phyloP scores from a whole-genome alignment of 805 yeast species.

The Jamesozyma hellenica region DNA sequence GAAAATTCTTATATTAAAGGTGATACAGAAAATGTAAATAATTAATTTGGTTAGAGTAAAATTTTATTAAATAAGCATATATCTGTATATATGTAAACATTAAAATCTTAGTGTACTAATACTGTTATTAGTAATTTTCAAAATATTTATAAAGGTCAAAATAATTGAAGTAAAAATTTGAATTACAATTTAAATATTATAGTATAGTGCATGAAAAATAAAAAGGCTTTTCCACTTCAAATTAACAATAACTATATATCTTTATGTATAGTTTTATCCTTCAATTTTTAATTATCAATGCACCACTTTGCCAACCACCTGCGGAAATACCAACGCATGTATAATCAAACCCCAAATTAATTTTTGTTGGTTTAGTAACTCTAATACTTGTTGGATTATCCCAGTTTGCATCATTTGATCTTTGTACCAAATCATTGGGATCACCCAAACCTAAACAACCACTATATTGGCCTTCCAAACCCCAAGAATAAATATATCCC shows the following conservation, averaged over 20 bases:
- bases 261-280: not conserved
- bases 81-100: too few relatives aligned
- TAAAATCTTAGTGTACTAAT: too few relatives aligned
- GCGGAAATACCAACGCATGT: constrained; percentile 55
- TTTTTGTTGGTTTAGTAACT: constrained; percentile 36
- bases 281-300: constrained; percentile 33
- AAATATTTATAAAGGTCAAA: too few relatives aligned
- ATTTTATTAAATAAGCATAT: too few relatives aligned
- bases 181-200: too few relatives aligned
- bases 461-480: constrained; percentile 47
- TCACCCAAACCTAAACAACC: constrained; percentile 66
- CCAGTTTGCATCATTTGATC: constrained; percentile 22
- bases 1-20: not conserved
- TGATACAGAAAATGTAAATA: not conserved
- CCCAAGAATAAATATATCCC: constrained; percentile 60
- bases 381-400: constrained; percentile 25
- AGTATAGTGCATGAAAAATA: too few relatives aligned
- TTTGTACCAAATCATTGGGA: constrained; percentile 13
- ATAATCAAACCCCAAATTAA: constrained; percentile 31
- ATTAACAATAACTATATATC: too few relatives aligned
- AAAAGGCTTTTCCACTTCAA: too few relatives aligned
- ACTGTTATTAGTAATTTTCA: too few relatives aligned
- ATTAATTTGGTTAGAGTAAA: too few relatives aligned
- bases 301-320: constrained; percentile 76
- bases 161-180: too few relatives aligned